Percentiles rank a stretch among this genome's conserved stretches.
phyloP scores from a whole-genome alignment of 2,329 filamentous ascomycete genomes.

The Orbilia quercus region DNA sequence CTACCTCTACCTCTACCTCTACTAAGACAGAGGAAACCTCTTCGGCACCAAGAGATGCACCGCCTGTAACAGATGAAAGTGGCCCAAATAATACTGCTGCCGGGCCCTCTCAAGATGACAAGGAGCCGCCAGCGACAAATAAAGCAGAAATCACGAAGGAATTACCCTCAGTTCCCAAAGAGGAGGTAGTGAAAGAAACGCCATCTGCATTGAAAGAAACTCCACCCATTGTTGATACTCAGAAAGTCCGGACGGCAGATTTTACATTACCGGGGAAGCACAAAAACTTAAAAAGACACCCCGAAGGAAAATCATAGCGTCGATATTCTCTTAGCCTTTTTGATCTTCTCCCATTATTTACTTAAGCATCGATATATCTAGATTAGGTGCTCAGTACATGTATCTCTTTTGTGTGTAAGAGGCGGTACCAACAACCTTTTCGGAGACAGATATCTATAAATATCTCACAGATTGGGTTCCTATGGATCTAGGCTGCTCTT shows the following conservation, averaged over 20 bases:
- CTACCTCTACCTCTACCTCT: neutral
- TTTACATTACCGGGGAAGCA: neutral
- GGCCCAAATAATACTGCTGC: neutral
- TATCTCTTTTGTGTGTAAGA: too few species aligned
- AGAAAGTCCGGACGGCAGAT: neutral
- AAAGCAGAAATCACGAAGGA: neutral
- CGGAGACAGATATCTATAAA: too few species aligned
- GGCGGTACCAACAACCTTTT: too few species aligned
- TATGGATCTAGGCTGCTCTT: too few species aligned
- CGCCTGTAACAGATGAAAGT: neutral
- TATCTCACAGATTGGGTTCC: too few species aligned
- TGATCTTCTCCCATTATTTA: too few species aligned
- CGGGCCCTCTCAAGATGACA: neutral
- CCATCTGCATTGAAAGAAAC: neutral
- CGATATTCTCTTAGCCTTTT: too few species aligned
- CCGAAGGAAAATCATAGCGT: neutral
- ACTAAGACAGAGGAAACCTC: conserved; percentile 3
- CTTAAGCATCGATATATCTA: too few species aligned
- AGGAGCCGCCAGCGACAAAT: neutral
- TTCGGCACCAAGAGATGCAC: neutral
- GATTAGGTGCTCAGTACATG: too few species aligned
- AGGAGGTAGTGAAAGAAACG: neutral
- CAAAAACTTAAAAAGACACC: neutral
- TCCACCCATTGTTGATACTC: neutral
- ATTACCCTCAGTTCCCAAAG: neutral